phyloP scores from a whole-genome alignment of 768 basidiomycete species.

The Psilocybe cyanescens region DNA sequence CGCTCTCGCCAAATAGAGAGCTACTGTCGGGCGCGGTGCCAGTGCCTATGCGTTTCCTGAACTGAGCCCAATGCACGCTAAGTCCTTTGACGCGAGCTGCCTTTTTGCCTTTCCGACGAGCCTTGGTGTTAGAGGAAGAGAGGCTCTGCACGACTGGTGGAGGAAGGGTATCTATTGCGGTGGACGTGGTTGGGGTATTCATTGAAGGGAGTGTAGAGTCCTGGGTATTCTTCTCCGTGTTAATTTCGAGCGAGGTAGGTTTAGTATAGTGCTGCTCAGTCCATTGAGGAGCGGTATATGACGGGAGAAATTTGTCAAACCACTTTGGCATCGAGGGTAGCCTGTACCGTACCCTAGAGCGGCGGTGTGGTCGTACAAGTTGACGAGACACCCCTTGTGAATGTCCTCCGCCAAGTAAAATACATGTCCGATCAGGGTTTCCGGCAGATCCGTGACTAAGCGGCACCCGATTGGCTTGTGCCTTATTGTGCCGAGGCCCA shows the following conservation, averaged over 20 bases:
- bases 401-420: constrained; percentile 4
- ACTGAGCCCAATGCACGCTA: constrained; percentile 49
- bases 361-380: constrained; percentile 7
- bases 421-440: constrained; percentile 8
- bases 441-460: constrained; percentile 7
- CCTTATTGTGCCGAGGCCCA: neutral
- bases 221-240: constrained; percentile 20
- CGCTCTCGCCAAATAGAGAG: constrained; percentile 53
- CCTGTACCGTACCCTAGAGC: constrained; percentile 3
- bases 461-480: constrained; percentile 3
- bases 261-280: constrained; percentile 17
- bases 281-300: constrained; percentile 18
- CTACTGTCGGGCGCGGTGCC: constrained; percentile 61
- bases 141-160: constrained; percentile 42
- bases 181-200: constrained; percentile 6
- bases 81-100: constrained; percentile 40
- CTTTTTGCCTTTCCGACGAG: constrained; percentile 36
- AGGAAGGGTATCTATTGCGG: constrained; percentile 35
- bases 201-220: constrained; percentile 8
- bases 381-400: constrained; percentile 23
- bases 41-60: constrained; percentile 58
- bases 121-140: constrained; percentile 19
- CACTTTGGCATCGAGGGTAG: constrained; percentile 25
- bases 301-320: constrained; percentile 21
- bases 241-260: constrained; percentile 12